These are phyloP conservation scores for Linnemannia schmuckeri DNA, from an alignment of 192 early-diverging fungal species.

Conservation along the genomic window DNA sequence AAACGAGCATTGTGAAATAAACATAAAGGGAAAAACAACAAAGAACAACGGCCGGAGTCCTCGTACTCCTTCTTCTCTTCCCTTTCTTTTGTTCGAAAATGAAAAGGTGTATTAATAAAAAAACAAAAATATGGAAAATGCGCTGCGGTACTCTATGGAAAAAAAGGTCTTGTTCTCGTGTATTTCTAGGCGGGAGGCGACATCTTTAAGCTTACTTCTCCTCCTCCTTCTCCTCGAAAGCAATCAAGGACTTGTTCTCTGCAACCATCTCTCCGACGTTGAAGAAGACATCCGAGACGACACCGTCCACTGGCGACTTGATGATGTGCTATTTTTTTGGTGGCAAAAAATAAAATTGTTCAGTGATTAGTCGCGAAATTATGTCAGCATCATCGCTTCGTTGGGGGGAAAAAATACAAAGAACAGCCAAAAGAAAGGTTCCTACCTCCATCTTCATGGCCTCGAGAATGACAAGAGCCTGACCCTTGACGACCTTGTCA, in stretches of 20 bases:
- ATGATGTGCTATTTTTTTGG: constrained; percentile 78
- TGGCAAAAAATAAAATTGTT: background rate
- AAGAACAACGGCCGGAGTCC: background rate
- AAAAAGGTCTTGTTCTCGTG: background rate
- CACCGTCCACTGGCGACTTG: constrained; percentile 80
- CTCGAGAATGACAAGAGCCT: constrained; percentile 87
- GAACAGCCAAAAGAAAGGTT: background rate
- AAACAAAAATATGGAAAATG: constrained; percentile 9
- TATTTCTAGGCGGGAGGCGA: background rate
- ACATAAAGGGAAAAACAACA: background rate
- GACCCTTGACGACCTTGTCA: constrained; percentile 83
- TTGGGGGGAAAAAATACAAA: background rate
- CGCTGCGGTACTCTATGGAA: constrained; percentile 5
- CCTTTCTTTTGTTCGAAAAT: background rate
- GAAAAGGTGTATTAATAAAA: constrained; percentile 1
- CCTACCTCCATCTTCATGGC: constrained; percentile 99
- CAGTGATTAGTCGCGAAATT: background rate
- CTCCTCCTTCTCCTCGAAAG: constrained; percentile 70
- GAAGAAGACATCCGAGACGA: constrained; percentile 81
- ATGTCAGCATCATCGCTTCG: too few relatives aligned
- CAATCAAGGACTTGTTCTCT: constrained; percentile 86
- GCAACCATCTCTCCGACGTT: constrained; percentile 89
- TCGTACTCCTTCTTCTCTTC: background rate
- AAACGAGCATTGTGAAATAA: background rate
- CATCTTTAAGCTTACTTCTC: constrained; percentile 21